Percentiles rank a stretch among this genome's conserved stretches.
These are phyloP conservation scores for Yamagishiella unicocca DNA, from an alignment of 139 green algal genomes.

Conservation along the genomic window DNA sequence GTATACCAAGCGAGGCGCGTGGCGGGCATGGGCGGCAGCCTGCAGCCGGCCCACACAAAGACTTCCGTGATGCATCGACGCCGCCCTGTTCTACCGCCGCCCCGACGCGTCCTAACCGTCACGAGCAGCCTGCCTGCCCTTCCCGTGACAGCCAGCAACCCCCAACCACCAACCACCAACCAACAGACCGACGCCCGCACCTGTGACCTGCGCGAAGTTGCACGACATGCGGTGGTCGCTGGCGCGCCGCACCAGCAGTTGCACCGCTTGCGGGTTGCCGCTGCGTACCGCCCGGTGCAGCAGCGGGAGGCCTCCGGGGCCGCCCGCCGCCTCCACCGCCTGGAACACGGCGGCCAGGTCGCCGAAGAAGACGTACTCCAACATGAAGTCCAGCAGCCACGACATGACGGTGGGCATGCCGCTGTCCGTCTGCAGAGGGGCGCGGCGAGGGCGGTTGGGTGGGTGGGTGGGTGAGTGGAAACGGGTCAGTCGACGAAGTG, in stretches of 20 bases:
- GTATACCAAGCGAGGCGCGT: no score
- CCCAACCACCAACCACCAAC: no score
- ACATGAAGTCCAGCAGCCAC: slow-evolving; percentile 33
- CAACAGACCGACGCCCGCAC: no score
- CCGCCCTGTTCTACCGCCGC: no score
- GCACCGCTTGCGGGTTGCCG: slow-evolving; percentile 13
- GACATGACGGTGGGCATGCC: slow-evolving; percentile 1
- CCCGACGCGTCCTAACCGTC: no score
- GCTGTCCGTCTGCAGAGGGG: slow-evolving; percentile 3
- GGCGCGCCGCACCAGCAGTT: neutral
- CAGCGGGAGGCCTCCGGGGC: slow-evolving; percentile 7
- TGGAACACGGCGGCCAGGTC: slow-evolving; percentile 30
- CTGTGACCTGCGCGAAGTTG: slow-evolving; percentile 22
- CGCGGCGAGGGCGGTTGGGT: neutral
- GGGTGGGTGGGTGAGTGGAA: no score
- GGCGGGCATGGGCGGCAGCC: no score
- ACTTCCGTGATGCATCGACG: no score
- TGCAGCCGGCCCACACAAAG: no score
- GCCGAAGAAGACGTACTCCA: slow-evolving; percentile 19
- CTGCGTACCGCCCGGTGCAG: slow-evolving; percentile 41
- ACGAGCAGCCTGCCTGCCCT: no score
- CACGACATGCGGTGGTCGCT: neutral
- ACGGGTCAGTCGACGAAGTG: no score
- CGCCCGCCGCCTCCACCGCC: neutral
- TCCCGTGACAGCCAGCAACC: no score